Percentiles rank a stretch among this genome's conserved stretches.
Conservation (phyloP, 306 rosid genomes). For the Sechiopsis laciniata region DNA sequence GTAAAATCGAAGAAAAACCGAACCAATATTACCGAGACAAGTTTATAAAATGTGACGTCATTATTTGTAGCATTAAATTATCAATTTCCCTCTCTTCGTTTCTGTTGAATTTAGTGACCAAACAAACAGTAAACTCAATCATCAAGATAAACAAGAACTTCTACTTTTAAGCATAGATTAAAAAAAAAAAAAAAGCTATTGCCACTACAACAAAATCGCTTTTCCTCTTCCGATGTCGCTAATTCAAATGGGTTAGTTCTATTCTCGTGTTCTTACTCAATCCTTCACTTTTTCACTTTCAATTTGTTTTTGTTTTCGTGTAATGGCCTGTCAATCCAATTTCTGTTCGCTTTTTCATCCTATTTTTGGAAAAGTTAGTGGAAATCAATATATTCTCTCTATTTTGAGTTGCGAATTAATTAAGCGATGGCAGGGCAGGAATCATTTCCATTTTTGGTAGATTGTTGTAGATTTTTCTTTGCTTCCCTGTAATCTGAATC, state of each 20-base stretch:
- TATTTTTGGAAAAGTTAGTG: background rate
- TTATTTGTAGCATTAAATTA: too few relatives aligned
- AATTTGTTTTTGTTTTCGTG: background rate
- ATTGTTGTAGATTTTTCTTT: background rate
- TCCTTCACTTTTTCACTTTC: background rate
- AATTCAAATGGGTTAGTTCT: background rate
- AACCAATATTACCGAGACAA: too few relatives aligned
- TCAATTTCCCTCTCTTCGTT: background rate
- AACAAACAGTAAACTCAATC: background rate
- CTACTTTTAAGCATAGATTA: too few relatives aligned
- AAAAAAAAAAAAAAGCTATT: too few relatives aligned
- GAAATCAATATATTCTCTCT: background rate
- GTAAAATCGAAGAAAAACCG: too few relatives aligned
- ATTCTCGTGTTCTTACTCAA: background rate
- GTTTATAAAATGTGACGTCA: too few relatives aligned
- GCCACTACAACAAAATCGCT: background rate
- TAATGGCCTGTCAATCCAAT: background rate
- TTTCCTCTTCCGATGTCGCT: background rate
- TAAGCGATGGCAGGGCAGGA: constrained; percentile 1
- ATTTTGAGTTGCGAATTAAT: constrained; percentile 8
- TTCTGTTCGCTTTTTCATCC: background rate
- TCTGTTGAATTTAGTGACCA: background rate
- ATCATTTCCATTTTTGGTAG: background rate
- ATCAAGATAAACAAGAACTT: constrained; percentile 9
- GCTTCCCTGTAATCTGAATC: constrained; percentile 3